phyloP scores from a whole-genome alignment of 345 rosid genomes.

The Arabis alpina region DNA sequence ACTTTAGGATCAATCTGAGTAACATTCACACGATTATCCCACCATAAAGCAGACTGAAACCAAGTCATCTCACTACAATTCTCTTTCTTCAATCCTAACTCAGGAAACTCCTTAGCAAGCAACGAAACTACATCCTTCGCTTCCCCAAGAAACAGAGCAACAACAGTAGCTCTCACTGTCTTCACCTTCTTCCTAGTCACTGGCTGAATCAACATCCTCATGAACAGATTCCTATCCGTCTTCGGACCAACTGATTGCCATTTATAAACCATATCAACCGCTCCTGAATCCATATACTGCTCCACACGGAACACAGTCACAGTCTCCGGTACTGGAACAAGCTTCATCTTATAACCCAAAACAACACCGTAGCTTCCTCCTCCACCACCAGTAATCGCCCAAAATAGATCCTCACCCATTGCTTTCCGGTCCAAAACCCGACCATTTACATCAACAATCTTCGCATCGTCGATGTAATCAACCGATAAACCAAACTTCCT shows the following conservation, averaged over 20 bases:
- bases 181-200: constrained; percentile 41
- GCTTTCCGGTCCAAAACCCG: constrained; percentile 46
- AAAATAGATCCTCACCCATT: constrained; percentile 69
- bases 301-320: constrained; percentile 58
- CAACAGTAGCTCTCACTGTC: constrained; percentile 47
- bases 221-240: constrained; percentile 50
- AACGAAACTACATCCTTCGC: constrained; percentile 44
- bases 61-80: constrained; percentile 55
- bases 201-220: constrained; percentile 68
- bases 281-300: constrained; percentile 42
- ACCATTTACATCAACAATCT: constrained; percentile 56
- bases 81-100: constrained; percentile 47
- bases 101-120: constrained; percentile 52
- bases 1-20: constrained; percentile 41
- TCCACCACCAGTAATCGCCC: constrained; percentile 66
- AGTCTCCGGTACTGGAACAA: constrained; percentile 51
- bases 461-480: constrained; percentile 58
- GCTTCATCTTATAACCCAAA: constrained; percentile 50
- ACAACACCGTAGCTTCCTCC: constrained; percentile 61
- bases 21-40: constrained; percentile 42
- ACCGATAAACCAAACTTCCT: constrained; percentile 56
- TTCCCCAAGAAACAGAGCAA: constrained; percentile 49
- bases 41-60: constrained; percentile 57
- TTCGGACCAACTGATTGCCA: constrained; percentile 62
- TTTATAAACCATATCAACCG: constrained; percentile 44